phyloP scores from a whole-genome alignment of 2,329 filamentous ascomycete species.

The Immersiporthe knoxdaviesiana region DNA sequence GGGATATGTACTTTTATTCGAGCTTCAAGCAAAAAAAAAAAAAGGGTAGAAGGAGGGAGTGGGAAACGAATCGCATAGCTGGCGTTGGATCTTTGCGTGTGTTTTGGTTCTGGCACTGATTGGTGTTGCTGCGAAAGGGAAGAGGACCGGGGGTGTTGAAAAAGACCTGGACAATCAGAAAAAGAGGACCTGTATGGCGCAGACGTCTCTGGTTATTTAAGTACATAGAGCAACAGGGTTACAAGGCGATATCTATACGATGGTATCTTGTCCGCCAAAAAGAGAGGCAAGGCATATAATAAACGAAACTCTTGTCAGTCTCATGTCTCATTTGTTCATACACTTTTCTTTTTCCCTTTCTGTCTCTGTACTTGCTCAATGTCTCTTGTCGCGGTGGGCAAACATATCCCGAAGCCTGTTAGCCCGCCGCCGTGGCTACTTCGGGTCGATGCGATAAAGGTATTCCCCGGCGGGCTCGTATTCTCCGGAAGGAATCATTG shows the following conservation, averaged over 20 bases:
- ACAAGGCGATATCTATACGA: slow-evolving; percentile 3
- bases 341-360: not conserved
- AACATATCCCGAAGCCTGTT: not conserved
- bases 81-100: not conserved
- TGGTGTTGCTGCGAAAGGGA: not conserved
- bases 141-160: too few species aligned
- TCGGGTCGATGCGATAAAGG: not conserved
- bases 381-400: not conserved
- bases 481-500: not conserved
- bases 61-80: slow-evolving; percentile 8
- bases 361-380: not conserved
- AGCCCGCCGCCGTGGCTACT: not conserved
- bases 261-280: not conserved
- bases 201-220: not conserved
- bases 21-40: not conserved
- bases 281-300: not conserved
- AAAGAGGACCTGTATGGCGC: not conserved
- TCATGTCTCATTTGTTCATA: too few species aligned
- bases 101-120: not conserved
- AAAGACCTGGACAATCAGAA: not conserved
- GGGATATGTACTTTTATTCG: not conserved
- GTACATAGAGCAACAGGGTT: slow-evolving; percentile 1
- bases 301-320: not conserved
- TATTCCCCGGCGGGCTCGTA: not conserved
- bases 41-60: not conserved